These are phyloP conservation scores for Fusarium tupiense DNA, from an alignment of 2,329 filamentous ascomycete genomes.

Conservation along the genomic window DNA sequence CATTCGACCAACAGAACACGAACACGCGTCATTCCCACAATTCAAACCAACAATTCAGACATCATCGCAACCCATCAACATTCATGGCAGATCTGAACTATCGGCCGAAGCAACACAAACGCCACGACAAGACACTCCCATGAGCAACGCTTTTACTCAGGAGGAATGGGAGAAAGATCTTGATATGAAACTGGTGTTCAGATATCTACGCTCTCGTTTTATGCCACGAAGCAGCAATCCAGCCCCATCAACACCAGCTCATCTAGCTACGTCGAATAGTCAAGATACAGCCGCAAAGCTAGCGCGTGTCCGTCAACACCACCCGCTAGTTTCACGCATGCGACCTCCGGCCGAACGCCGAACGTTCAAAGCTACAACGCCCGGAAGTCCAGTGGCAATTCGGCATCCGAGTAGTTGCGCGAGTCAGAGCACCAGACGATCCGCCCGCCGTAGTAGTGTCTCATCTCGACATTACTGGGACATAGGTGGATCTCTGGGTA, in stretches of 20 bases:
- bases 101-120: slow-evolving; percentile 32
- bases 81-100: slow-evolving; percentile 45
- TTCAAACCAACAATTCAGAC: slow-evolving; percentile 60
- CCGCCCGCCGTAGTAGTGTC: slow-evolving; percentile 71
- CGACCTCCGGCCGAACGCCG: slow-evolving; percentile 62
- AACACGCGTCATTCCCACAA: slow-evolving; percentile 46
- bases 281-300: slow-evolving; percentile 79
- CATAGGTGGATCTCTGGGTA: slow-evolving; percentile 81
- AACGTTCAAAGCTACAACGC: slow-evolving; percentile 64
- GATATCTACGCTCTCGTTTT: slow-evolving; percentile 83
- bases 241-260: slow-evolving; percentile 55
- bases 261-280: slow-evolving; percentile 60
- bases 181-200: slow-evolving; percentile 91
- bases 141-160: slow-evolving; percentile 61
- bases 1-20: slow-evolving; percentile 33
- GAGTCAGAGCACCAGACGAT: slow-evolving; percentile 85
- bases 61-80: slow-evolving; percentile 49
- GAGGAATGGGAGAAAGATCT: slow-evolving; percentile 96
- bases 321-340: slow-evolving; percentile 78
- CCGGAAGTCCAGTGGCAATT: slow-evolving; percentile 58
- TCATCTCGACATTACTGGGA: slow-evolving; percentile 94
- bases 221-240: slow-evolving; percentile 59
- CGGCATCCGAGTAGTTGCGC: slow-evolving; percentile 76
- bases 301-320: slow-evolving; percentile 86
- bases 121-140: slow-evolving; percentile 36